Percentiles rank a stretch among this genome's conserved stretches.
Conservation (phyloP, 495 filamentous ascomycete genomes). For the Opeltia flavorubescens region DNA sequence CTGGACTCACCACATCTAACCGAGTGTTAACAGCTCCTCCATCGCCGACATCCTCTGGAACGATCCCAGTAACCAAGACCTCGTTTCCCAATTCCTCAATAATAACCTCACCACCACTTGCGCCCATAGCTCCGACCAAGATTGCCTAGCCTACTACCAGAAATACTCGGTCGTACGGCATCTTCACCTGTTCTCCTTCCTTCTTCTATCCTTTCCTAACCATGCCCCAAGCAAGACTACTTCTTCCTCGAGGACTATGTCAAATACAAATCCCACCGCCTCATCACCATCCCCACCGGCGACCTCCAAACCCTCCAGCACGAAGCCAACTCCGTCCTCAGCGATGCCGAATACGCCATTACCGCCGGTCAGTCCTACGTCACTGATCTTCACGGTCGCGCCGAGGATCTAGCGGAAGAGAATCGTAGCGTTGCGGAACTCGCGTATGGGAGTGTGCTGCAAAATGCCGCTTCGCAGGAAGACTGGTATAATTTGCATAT, state of each 20-base stretch:
- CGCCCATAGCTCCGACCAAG: neutral
- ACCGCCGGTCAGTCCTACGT: neutral
- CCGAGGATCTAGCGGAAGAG: neutral
- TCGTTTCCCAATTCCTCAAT: slow-evolving; percentile 1
- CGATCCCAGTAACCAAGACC: neutral
- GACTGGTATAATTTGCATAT: slow-evolving; percentile 3
- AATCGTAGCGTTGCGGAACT: slow-evolving; percentile 1
- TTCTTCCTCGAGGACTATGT: slow-evolving; percentile 4
- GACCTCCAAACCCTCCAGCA: neutral
- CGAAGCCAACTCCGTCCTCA: neutral
- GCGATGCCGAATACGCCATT: neutral
- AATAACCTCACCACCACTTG: neutral
- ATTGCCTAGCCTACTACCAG: neutral
- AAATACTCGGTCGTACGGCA: neutral
- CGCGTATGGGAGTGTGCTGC: slow-evolving; percentile 1
- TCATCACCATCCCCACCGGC: slow-evolving; percentile 1
- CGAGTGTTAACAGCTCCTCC: neutral
- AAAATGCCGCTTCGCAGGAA: neutral
- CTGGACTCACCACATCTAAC: neutral
- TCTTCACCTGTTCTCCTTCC: neutral
- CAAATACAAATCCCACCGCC: slow-evolving; percentile 5
- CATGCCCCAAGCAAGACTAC: slow-evolving; percentile 1
- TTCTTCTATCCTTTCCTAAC: neutral
- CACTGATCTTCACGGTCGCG: neutral
- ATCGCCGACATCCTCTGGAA: neutral